A percentile compares a stretch with the other conserved stretches of the same genome.
These are phyloP conservation scores for Colletotrichum echinochloae DNA, from an alignment of 2,329 filamentous ascomycete genomes.

Conservation along the genomic window DNA sequence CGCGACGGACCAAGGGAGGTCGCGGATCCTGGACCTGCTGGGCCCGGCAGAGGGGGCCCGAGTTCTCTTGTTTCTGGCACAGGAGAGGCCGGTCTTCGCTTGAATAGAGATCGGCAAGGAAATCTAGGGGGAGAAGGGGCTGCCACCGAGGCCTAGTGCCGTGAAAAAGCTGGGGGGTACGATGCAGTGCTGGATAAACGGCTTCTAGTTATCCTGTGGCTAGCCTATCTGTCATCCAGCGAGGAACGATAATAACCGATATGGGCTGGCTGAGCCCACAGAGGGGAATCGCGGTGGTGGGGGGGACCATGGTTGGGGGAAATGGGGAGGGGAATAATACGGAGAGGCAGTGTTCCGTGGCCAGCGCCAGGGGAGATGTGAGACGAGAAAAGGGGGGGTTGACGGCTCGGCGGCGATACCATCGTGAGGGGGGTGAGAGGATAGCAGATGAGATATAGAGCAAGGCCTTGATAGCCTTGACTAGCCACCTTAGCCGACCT, in stretches of 20 bases:
- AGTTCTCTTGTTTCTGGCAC: constrained; percentile 48
- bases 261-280: constrained; percentile 6
- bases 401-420: neutral
- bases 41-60: constrained; percentile 47
- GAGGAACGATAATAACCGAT: neutral
- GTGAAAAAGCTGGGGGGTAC: neutral
- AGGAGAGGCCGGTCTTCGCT: constrained; percentile 33
- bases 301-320: neutral
- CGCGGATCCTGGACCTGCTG: constrained; percentile 45
- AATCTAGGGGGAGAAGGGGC: neutral
- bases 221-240: neutral
- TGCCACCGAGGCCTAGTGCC: neutral
- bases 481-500: constrained; percentile 8
- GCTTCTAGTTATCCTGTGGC: neutral
- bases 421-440: neutral
- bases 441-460: neutral
- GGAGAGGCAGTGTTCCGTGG: constrained; percentile 30
- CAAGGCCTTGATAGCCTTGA: constrained; percentile 8
- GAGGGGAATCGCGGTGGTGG: neutral
- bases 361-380: constrained; percentile 20
- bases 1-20: constrained; percentile 41
- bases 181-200: constrained; percentile 16
- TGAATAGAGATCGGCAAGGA: neutral
- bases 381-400: constrained; percentile 30
- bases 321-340: constrained; percentile 2